A percentile compares a stretch with the other conserved stretches of the same genome.
phyloP scores from a whole-genome alignment of 2,329 filamentous ascomycete species.

The Orbilia blumenaviensis region DNA sequence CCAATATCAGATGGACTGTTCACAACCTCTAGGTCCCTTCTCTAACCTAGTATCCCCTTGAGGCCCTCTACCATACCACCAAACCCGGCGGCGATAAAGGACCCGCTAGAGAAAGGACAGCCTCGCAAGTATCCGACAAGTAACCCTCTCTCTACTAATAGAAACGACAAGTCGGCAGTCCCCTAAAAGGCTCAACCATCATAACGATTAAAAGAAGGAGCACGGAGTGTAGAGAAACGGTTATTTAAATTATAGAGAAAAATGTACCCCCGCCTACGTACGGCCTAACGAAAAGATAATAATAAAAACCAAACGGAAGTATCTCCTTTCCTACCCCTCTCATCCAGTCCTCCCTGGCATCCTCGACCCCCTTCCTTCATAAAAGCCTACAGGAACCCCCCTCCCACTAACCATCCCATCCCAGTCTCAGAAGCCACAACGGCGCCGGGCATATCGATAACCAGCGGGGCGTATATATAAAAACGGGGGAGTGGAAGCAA shows the following conservation, averaged over 20 bases:
- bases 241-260: conserved; percentile 21
- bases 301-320: neutral
- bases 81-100: neutral
- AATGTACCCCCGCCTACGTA: neutral
- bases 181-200: neutral
- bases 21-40: neutral
- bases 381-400: too few relatives aligned
- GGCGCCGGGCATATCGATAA: conserved; percentile 35
- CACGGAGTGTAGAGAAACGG: too few relatives aligned
- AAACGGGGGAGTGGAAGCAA: conserved; percentile 16
- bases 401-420: conserved; percentile 13
- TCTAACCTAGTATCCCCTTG: neutral
- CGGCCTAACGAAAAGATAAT: neutral
- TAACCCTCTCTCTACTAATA: neutral
- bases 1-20: too few relatives aligned
- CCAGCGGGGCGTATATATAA: neutral
- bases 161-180: neutral
- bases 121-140: neutral
- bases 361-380: neutral
- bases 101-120: neutral
- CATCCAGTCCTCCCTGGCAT: neutral
- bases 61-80: neutral
- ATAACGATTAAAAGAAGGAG: conserved; percentile 2
- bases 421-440: conserved; percentile 54
- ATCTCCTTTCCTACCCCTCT: neutral